Evolutionary conservation across 441 rosid species (phyloP), one percentile per base, ranked within the genome.

Genomic region (Populus tomentosa): DNA sequence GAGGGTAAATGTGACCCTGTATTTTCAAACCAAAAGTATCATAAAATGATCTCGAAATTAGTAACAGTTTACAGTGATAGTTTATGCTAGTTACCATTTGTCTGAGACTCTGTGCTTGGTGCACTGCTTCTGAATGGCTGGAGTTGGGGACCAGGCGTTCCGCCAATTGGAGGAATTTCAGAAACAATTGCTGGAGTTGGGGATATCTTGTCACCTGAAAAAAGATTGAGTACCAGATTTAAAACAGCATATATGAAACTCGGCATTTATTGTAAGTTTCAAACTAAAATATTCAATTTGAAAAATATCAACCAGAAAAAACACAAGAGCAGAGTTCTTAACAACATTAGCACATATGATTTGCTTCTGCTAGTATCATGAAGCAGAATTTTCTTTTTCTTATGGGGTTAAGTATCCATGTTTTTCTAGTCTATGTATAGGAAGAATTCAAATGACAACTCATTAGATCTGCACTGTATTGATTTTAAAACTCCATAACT

Each of bases 1-100:
- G 92, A 78, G 33, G 59, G 76, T 50, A 85, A 76, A 81, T 72
- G 76, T 20, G 85, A 80, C 53, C 87, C 97, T 91, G 84, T 13
- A 74, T 81, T 56, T 69, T 71, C 80, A 76, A 69, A 67, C 46
- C 50, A 84, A 53, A 80, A 82, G 38, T 72, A 66, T 76, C 26
- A 68, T 67, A 28, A 79, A 67, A 50, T 33, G 35, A 46, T 75
- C 75, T 69, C 65, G 46, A 75, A 32, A 70, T 70, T 64, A 77
- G 69, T 40, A 38, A 69, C 73, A 74, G 13, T 42, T 70, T 66
- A 42, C n/a, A 70, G 35, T 20, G 53, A 77, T 71, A 33, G 63
- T 73, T 38, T 75, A 69, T 42, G 80, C 40, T 56, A 75, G 67
- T 84, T 82, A 88, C 92, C 90, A 79, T 83, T 81, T 73, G 78